Conservation (phyloP, 257 asterid genomes). For the Gentiana macrophylla region DNA sequence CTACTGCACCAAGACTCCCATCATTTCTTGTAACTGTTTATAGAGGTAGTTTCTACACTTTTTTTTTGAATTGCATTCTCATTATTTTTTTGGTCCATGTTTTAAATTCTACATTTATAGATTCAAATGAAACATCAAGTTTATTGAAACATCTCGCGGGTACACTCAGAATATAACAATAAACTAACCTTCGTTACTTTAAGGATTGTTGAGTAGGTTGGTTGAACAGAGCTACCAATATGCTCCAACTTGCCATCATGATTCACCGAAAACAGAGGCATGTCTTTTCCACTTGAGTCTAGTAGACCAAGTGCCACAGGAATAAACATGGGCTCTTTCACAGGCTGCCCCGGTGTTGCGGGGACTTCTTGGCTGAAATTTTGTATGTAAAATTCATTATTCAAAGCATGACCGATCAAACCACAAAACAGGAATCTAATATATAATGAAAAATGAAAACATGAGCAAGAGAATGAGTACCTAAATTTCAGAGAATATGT, state of each 20-base stretch:
- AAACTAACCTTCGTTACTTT: constrained; percentile 56
- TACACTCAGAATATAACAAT: neutral
- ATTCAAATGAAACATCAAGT: neutral
- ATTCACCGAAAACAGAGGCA: constrained; percentile 45
- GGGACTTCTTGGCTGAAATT: constrained; percentile 89
- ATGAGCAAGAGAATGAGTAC: constrained; percentile 21
- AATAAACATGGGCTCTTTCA: constrained; percentile 78
- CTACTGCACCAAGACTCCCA: no score
- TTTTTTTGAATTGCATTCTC: no score
- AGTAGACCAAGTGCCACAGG: constrained; percentile 71
- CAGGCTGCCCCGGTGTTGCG: constrained; percentile 77
- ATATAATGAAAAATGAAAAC: neutral
- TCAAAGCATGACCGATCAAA: neutral
- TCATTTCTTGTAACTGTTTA: no score
- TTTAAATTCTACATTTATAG: no score
- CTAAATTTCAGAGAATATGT: constrained; percentile 77
- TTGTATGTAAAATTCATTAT: constrained; percentile 11
- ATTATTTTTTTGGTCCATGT: no score
- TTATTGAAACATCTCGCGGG: neutral
- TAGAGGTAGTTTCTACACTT: no score
- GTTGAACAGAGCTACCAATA: constrained; percentile 25
- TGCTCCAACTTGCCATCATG: constrained; percentile 48
- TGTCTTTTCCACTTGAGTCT: constrained; percentile 56
- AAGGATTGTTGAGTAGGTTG: constrained; percentile 45
- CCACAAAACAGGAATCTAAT: neutral